These are phyloP conservation scores for Maudiozyma turicensis DNA, from an alignment of 805 yeast genomes.

Conservation along the genomic window DNA sequence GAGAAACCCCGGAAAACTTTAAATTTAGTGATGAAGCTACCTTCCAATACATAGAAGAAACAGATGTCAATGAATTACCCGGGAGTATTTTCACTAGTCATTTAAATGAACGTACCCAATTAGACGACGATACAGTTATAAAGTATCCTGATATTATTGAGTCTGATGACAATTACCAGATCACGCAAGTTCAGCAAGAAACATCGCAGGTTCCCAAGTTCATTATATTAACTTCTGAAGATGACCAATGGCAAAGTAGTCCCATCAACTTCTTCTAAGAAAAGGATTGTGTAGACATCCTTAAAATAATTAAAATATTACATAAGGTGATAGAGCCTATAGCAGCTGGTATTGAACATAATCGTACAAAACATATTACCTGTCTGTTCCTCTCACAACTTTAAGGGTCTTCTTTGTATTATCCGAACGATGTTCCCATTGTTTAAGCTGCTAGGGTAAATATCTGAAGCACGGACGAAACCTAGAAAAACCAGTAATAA, in stretches of 20 bases:
- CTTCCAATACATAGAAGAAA: background rate
- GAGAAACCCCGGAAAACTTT: no score
- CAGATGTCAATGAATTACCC: slow-evolving; percentile 7
- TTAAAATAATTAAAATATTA: no score
- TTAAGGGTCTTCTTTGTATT: no score
- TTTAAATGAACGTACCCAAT: background rate
- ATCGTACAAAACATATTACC: no score
- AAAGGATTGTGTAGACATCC: background rate
- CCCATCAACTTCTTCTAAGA: background rate
- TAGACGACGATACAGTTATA: background rate
- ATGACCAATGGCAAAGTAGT: background rate
- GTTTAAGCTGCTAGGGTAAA: no score
- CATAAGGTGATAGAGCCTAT: no score
- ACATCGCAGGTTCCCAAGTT: background rate
- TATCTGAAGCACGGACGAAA: no score
- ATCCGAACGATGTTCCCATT: no score
- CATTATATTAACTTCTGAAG: slow-evolving; percentile 5
- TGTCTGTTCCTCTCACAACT: no score
- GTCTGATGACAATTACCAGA: background rate
- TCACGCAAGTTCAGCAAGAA: background rate
- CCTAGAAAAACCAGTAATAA: no score
- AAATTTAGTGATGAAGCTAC: no score
- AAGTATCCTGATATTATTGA: background rate
- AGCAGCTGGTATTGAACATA: no score
- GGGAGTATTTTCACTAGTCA: background rate